These are phyloP conservation scores for Debaryomyces prosopidis DNA, from an alignment of 805 yeast species.

Conservation along the genomic window DNA sequence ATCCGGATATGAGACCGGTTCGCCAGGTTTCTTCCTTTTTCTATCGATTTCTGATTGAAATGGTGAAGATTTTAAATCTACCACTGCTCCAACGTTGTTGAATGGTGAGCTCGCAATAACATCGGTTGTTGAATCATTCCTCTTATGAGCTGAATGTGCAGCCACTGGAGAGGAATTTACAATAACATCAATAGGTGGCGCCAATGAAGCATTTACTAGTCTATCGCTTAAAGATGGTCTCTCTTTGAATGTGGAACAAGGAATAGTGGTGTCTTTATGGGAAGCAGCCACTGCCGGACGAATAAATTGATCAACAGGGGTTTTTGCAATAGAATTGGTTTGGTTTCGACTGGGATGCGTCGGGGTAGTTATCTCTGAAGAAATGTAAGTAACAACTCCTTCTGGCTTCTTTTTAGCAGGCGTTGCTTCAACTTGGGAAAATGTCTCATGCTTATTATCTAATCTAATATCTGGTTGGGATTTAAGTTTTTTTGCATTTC, in stretches of 20 bases:
- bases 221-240: neutral
- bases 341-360: neutral
- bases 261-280: neutral
- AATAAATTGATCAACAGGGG: conserved; percentile 11
- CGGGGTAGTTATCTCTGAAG: neutral
- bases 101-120: neutral
- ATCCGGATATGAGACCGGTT: conserved; percentile 29
- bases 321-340: conserved; percentile 1
- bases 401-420: conserved; percentile 18
- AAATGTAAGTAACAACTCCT: neutral
- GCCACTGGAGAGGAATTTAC: neutral
- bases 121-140: neutral
- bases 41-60: neutral
- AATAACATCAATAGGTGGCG: neutral
- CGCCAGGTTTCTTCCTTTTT: conserved; percentile 30
- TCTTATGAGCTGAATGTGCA: neutral
- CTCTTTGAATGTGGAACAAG: neutral
- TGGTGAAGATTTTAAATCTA: neutral
- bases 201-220: neutral
- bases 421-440: conserved; percentile 29
- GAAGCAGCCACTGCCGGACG: neutral
- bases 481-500: conserved; percentile 23
- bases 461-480: conserved; percentile 23
- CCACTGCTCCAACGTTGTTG: neutral
- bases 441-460: conserved; percentile 10